These are phyloP conservation scores for Mikania micrantha DNA, from an alignment of 129 eudicot species.

Conservation along the genomic window DNA sequence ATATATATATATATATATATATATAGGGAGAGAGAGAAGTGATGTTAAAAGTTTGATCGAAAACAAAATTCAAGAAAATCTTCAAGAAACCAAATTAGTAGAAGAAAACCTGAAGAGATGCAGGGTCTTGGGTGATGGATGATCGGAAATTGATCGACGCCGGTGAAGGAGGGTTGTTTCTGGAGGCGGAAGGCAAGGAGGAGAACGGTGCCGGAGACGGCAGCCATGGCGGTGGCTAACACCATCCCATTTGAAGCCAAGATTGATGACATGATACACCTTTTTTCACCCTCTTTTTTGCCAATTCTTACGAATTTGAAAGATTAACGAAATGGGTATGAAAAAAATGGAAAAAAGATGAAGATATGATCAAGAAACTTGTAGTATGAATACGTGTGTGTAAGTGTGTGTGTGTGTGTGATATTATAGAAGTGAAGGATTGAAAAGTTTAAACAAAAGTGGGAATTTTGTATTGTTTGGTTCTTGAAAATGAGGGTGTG, in stretches of 20 bases:
- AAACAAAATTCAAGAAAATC: background rate
- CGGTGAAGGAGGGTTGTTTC: slow-evolving; percentile 32
- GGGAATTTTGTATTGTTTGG: slow-evolving; percentile 33
- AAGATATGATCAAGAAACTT: slow-evolving; percentile 17
- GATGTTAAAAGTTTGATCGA: slow-evolving; percentile 20
- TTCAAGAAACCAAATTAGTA: background rate
- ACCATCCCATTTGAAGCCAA: slow-evolving; percentile 56
- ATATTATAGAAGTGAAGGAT: background rate
- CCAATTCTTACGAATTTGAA: slow-evolving; percentile 10
- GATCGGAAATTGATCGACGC: no score
- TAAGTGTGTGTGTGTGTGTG: slow-evolving; percentile 1
- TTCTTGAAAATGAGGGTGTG: slow-evolving; percentile 26
- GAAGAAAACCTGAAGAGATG: slow-evolving; percentile 55
- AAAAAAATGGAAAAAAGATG: slow-evolving; percentile 3
- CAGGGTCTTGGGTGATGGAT: slow-evolving; percentile 48
- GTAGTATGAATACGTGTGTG: background rate
- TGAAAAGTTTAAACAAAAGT: slow-evolving; percentile 21
- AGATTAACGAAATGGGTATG: slow-evolving; percentile 5
- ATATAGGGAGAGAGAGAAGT: slow-evolving; percentile 1
- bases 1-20: no score
- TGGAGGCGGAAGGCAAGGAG: slow-evolving; percentile 60
- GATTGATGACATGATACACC: slow-evolving; percentile 52
- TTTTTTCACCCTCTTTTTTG: background rate
- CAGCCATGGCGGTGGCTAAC: slow-evolving; percentile 80
- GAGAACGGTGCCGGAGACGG: slow-evolving; percentile 70